These are phyloP conservation scores for Neurospora discreta DNA, from an alignment of 495 filamentous ascomycete species.

Conservation along the genomic window DNA sequence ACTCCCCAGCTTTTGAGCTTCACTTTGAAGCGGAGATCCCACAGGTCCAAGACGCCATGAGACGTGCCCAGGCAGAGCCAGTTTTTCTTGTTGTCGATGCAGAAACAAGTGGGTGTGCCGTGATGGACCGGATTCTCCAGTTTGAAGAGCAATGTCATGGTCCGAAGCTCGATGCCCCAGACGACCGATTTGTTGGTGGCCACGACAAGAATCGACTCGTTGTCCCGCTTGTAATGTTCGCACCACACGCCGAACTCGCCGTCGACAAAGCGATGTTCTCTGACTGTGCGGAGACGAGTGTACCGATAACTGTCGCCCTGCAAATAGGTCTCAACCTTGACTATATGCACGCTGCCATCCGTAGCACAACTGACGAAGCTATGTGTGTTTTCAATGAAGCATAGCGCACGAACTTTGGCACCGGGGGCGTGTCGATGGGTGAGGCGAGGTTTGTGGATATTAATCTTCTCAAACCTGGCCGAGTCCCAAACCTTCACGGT, in stretches of 20 bases:
- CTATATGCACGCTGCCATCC: slow-evolving; percentile 83
- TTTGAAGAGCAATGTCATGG: slow-evolving; percentile 70
- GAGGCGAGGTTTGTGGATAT: slow-evolving; percentile 77
- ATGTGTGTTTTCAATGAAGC: slow-evolving; percentile 90
- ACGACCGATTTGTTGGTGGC: slow-evolving; percentile 80
- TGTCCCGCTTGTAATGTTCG: slow-evolving; percentile 80
- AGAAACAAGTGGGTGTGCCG: slow-evolving; percentile 88
- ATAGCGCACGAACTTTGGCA: slow-evolving; percentile 64
- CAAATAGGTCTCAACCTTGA: slow-evolving; percentile 68
- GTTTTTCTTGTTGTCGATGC: slow-evolving; percentile 67
- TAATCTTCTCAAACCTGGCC: slow-evolving; percentile 74
- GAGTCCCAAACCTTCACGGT: slow-evolving; percentile 92
- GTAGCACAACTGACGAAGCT: slow-evolving; percentile 81
- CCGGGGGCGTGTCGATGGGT: slow-evolving; percentile 64
- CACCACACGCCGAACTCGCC: slow-evolving; percentile 80
- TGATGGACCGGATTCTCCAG: slow-evolving; percentile 88
- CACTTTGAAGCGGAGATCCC: slow-evolving; percentile 90
- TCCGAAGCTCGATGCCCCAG: slow-evolving; percentile 75
- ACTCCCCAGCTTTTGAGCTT: slow-evolving; percentile 84
- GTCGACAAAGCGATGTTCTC: slow-evolving; percentile 66
- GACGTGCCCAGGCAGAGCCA: slow-evolving; percentile 90
- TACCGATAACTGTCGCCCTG: slow-evolving; percentile 54
- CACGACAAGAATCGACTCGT: slow-evolving; percentile 67
- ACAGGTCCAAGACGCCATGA: slow-evolving; percentile 85
- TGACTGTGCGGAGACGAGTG: slow-evolving; percentile 60